Evolutionary conservation across 2,329 filamentous ascomycete species (phyloP), one percentile per base, ranked within the genome.

Genomic region (Tothia fuscella): DNA sequence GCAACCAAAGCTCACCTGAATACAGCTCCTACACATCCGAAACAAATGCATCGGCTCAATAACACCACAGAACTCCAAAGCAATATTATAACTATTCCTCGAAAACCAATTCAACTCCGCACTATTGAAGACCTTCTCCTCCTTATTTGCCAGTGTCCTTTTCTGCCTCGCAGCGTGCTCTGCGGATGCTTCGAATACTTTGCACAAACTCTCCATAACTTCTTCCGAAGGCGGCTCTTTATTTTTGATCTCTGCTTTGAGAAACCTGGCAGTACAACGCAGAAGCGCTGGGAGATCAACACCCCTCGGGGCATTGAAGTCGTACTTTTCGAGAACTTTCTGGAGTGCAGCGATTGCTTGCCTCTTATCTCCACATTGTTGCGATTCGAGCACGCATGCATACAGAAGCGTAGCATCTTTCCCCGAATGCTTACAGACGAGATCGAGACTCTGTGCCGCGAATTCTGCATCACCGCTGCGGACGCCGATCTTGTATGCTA

Each of bases 61-160:
- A 1, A 71, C 64, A 2, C 68, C 66, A 49, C 69, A 71, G 44
- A 79, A 67, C 46, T 77, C 75, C 4, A 89, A 59, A 0, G 78
- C 79, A 5, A 87, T 57, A 49, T 91, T 93, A 63, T 93, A 93
- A 1, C 81, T 72, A 48, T 83, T 89, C 47, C 79, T 79, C 28
- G 79, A 80, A 55, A 93, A 88, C 86, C 86, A 93, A 49, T 88
- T 72, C 3, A 93, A 65, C 51, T 94, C 86, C 3, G 67, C 56
- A 0, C 69, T 44, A 1, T 70, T 73, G 53, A 87, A 86, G 1
- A 69, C 42, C 21, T 37, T 21, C n/a, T n/a, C n/a, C n/a, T n/a
- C n/a, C 10, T 7, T 34, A 34, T 34, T 16, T 6, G 14, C 30
- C 16, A 12, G 13, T 20, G 39, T 7, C 10, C 16, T 16, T 32